A percentile compares a stretch with the other conserved stretches of the same genome.
phyloP scores from a whole-genome alignment of 2,329 filamentous ascomycete genomes.

The Cercospora sp. region DNA sequence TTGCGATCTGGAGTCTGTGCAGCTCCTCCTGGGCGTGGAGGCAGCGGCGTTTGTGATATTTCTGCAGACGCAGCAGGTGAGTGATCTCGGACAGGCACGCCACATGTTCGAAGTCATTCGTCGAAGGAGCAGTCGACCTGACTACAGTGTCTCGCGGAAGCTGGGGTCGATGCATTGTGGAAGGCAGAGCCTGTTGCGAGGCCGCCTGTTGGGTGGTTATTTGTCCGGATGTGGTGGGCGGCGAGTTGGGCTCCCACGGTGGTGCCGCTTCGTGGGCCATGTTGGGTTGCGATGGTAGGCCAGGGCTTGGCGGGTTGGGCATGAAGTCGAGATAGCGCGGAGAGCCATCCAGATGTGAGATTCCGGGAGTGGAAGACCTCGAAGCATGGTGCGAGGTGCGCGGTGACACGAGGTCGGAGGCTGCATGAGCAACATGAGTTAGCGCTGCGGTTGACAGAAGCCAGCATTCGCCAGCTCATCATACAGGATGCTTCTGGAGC shows the following conservation, averaged over 20 bases:
- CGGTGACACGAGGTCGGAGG: conserved; percentile 32
- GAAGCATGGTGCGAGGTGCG: conserved; percentile 31
- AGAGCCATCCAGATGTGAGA: conserved; percentile 29
- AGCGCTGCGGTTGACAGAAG: conserved; percentile 37
- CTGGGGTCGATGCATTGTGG: conserved; percentile 16
- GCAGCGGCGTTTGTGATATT: conserved; percentile 79
- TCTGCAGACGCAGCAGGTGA: conserved; percentile 73
- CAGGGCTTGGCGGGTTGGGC: conserved; percentile 19
- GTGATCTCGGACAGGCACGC: conserved; percentile 66
- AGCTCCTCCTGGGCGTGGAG: conserved; percentile 70
- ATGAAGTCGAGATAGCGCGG: conserved; percentile 25
- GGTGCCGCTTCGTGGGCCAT: conserved; percentile 28
- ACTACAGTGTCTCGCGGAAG: conserved; percentile 5
- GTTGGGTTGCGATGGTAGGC: conserved; percentile 21
- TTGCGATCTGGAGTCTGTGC: conserved; percentile 72
- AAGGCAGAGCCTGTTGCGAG: conserved; percentile 11
- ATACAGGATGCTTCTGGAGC: conserved; percentile 27
- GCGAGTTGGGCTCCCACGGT: conserved; percentile 19
- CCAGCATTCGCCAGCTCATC: conserved; percentile 39
- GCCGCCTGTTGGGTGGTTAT: conserved; percentile 10
- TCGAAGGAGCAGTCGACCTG: conserved; percentile 1
- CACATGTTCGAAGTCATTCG: conserved; percentile 9
- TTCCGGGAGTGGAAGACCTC: conserved; percentile 28
- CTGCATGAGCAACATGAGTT: conserved; percentile 34
- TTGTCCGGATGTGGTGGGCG: conserved; percentile 10